Evolutionary conservation across 768 basidiomycete genomes (phyloP).

Genomic region (Lentinula guzmanii): DNA sequence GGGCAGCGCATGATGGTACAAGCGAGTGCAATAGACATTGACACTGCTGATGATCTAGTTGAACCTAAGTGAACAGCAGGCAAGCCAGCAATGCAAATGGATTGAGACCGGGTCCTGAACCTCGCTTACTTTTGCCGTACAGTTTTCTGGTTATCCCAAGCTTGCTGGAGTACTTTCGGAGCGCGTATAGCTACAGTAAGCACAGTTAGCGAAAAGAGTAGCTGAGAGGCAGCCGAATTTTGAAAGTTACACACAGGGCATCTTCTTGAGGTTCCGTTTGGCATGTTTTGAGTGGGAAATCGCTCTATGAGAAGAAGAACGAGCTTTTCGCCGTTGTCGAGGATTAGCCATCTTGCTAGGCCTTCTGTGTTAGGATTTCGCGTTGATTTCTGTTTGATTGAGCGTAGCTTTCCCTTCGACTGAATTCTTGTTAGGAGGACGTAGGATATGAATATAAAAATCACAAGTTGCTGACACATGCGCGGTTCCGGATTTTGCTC

Average conservation of each 20-base stretch:
- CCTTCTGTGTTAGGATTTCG: background rate
- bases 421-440: background rate
- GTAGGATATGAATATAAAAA: background rate
- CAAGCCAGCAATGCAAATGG: background rate
- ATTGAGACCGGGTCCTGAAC: background rate
- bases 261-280: constrained; percentile 73
- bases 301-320: constrained; percentile 68
- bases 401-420: background rate
- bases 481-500: background rate
- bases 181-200: constrained; percentile 62
- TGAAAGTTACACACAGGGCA: constrained; percentile 47
- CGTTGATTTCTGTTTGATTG: background rate
- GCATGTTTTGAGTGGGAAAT: constrained; percentile 72
- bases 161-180: constrained; percentile 73
- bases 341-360: constrained; percentile 81
- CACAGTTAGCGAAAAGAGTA: background rate
- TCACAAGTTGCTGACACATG: background rate
- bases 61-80: background rate
- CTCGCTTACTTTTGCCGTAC: constrained; percentile 81
- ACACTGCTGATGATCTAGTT: background rate
- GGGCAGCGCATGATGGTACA: background rate
- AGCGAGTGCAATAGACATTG: background rate
- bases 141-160: constrained; percentile 86
- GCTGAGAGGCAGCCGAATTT: background rate
- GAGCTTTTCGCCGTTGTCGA: constrained; percentile 82